Evolutionary conservation across 192 early-diverging fungal genomes (phyloP).

Genomic region (Coemansia sp.): DNA sequence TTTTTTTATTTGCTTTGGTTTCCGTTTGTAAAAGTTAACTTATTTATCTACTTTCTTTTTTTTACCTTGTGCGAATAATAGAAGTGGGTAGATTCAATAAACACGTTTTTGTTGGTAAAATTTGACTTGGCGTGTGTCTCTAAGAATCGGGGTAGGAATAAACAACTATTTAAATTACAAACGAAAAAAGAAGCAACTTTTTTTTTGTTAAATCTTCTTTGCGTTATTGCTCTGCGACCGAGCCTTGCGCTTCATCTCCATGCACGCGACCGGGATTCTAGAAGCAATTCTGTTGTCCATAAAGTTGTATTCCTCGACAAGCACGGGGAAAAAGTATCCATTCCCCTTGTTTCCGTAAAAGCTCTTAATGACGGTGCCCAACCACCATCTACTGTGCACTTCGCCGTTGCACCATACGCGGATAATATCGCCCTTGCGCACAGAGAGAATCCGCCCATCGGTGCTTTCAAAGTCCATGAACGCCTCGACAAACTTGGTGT

Average conservation of each 20-base stretch:
- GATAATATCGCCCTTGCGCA: constrained; percentile 46
- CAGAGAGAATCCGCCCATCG: constrained; percentile 35
- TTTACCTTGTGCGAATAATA: too few species aligned
- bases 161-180: constrained; percentile 2
- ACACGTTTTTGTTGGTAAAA: too few species aligned
- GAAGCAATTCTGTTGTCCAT: constrained; percentile 49
- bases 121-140: too few species aligned
- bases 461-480: constrained; percentile 40
- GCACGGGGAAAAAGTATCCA: constrained; percentile 50
- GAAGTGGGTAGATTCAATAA: too few species aligned
- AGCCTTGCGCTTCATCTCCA: constrained; percentile 23
- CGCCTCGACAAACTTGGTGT: constrained; percentile 43
- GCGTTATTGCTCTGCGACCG: constrained; percentile 10
- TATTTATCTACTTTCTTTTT: too few species aligned
- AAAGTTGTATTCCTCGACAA: constrained; percentile 42
- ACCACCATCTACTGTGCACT: constrained; percentile 39
- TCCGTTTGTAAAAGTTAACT: too few species aligned
- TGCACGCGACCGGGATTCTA: constrained; percentile 30
- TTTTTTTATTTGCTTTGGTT: not conserved
- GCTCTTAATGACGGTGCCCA: constrained; percentile 42
- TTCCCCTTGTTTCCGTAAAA: constrained; percentile 40
- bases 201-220: not conserved
- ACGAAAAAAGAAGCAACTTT: not conserved
- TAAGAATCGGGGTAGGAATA: too few species aligned
- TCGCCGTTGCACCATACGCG: constrained; percentile 30